Evolutionary conservation across 495 filamentous ascomycete species (phyloP).

Genomic region (Penicillium argentinense): DNA sequence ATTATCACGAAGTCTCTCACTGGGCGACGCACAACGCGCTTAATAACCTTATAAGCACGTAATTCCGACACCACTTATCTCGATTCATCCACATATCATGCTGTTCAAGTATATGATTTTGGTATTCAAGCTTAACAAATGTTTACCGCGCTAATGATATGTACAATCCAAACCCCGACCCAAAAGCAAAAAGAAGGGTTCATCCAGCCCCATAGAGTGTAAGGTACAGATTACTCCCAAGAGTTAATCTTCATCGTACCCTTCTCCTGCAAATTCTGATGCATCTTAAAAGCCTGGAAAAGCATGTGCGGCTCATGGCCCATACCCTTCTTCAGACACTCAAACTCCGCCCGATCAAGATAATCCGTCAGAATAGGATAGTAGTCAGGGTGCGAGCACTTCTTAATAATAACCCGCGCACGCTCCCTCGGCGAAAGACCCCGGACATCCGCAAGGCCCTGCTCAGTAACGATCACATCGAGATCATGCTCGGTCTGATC

Average conservation of each 20-base stretch:
- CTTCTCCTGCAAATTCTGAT: slow-evolving; percentile 74
- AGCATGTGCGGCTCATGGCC: slow-evolving; percentile 88
- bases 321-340: slow-evolving; percentile 85
- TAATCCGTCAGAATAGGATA: slow-evolving; percentile 79
- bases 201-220: slow-evolving; percentile 31
- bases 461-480: slow-evolving; percentile 84
- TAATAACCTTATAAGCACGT: neutral
- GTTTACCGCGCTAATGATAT: neutral
- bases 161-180: neutral
- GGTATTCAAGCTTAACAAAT: too few relatives aligned
- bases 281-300: slow-evolving; percentile 86
- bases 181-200: slow-evolving; percentile 25
- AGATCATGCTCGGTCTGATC: slow-evolving; percentile 94
- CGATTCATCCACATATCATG: slow-evolving; percentile 1
- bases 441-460: slow-evolving; percentile 83
- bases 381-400: slow-evolving; percentile 88
- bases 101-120: too few relatives aligned
- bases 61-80: neutral
- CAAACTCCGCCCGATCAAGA: slow-evolving; percentile 82
- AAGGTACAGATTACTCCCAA: slow-evolving; percentile 43
- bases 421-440: slow-evolving; percentile 79
- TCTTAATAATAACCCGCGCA: slow-evolving; percentile 81
- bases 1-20: slow-evolving; percentile 1
- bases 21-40: neutral
- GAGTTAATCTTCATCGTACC: slow-evolving; percentile 78